These are phyloP conservation scores for Aspergillus glaucus DNA, from an alignment of 2,329 filamentous ascomycete genomes.

Conservation along the genomic window DNA sequence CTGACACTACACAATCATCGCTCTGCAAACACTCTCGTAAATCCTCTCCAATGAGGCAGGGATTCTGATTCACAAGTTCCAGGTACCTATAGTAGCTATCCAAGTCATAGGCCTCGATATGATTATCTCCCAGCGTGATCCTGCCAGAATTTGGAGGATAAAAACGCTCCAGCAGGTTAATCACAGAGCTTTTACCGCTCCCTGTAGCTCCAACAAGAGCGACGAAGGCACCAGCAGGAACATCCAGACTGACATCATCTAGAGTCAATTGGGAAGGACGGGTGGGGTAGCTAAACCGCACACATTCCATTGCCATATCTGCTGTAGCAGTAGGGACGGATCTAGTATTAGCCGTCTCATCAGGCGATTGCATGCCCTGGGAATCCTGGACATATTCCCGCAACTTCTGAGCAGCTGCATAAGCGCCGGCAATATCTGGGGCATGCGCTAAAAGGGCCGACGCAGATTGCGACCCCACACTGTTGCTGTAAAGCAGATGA, in stretches of 20 bases:
- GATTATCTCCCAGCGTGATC: slow-evolving; percentile 1
- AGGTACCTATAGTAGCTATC: slow-evolving; percentile 3
- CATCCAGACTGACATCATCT: slow-evolving; percentile 2
- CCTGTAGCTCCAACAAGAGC: slow-evolving; percentile 50
- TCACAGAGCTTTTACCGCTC: slow-evolving; percentile 60
- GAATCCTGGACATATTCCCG: neutral
- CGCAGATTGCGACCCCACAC: slow-evolving; percentile 2
- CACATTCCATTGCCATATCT: neutral
- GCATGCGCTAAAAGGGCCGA: slow-evolving; percentile 7
- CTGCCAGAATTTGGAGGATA: slow-evolving; percentile 49
- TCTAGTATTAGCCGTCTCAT: neutral
- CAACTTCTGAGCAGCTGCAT: slow-evolving; percentile 1
- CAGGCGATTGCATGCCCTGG: no score
- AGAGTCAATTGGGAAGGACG: neutral
- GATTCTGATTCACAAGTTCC: slow-evolving; percentile 47
- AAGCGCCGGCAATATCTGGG: slow-evolving; percentile 6
- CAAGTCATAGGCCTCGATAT: slow-evolving; percentile 1
- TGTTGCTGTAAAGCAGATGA: slow-evolving; percentile 2
- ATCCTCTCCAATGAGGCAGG: slow-evolving; percentile 48
- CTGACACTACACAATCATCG: slow-evolving; percentile 11
- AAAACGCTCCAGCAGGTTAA: slow-evolving; percentile 56
- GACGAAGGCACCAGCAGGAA: slow-evolving; percentile 40
- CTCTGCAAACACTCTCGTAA: slow-evolving; percentile 9
- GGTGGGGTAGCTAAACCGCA: slow-evolving; percentile 6
- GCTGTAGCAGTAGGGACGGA: neutral